These are phyloP conservation scores for Remersonia thermophila DNA, from an alignment of 2,329 filamentous ascomycete species.

Conservation along the genomic window DNA sequence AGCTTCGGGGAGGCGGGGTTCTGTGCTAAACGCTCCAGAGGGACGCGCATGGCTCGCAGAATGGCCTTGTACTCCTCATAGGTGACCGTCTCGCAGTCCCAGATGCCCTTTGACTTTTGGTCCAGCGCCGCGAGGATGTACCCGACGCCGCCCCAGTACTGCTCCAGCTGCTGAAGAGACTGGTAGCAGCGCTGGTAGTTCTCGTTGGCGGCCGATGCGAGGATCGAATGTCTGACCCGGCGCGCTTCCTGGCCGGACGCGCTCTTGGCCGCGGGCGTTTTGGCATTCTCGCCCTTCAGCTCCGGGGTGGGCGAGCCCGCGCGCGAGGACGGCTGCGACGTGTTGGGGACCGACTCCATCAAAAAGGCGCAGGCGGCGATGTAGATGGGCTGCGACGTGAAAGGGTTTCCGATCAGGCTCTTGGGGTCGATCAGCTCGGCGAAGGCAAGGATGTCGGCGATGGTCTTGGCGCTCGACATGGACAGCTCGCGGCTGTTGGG, in stretches of 20 bases:
- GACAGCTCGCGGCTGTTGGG: constrained; percentile 64
- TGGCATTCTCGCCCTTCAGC: constrained; percentile 16
- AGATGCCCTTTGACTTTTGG: constrained; percentile 77
- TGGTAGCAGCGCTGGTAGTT: constrained; percentile 84
- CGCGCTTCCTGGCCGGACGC: constrained; percentile 5
- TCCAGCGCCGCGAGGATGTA: constrained; percentile 81
- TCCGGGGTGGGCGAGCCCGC: constrained; percentile 38
- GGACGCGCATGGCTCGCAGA: constrained; percentile 37
- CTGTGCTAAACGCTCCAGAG: constrained; percentile 32
- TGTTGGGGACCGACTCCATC: constrained; percentile 64
- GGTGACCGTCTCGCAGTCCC: constrained; percentile 58
- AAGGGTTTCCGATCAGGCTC: constrained; percentile 78
- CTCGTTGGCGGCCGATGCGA: constrained; percentile 71
- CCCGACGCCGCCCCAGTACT: constrained; percentile 75
- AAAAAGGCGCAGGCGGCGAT: constrained; percentile 83
- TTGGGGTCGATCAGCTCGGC: constrained; percentile 76
- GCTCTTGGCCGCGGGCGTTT: constrained; percentile 8
- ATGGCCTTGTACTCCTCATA: constrained; percentile 67
- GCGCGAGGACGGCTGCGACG: constrained; percentile 53
- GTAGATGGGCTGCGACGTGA: constrained; percentile 83
- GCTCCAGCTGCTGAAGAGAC: constrained; percentile 65
- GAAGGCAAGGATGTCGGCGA: constrained; percentile 78
- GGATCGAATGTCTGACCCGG: constrained; percentile 56
- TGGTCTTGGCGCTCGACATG: constrained; percentile 85
- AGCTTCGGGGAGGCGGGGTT: constrained; percentile 38